These are phyloP conservation scores for Teratosphaeria destructans DNA, from an alignment of 2,329 filamentous ascomycete species.

Conservation along the genomic window DNA sequence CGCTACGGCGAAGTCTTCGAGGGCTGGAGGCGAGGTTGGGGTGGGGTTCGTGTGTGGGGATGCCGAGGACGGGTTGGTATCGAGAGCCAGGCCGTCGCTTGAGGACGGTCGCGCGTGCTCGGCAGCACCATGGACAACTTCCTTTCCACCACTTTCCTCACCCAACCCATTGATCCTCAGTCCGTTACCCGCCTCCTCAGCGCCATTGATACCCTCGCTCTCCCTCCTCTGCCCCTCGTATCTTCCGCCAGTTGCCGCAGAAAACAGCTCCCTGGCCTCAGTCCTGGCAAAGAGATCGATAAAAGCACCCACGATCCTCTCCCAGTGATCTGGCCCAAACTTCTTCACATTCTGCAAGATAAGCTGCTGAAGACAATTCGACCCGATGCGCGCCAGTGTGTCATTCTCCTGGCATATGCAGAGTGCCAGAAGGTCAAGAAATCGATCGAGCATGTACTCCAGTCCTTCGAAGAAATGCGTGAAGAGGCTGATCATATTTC, in stretches of 20 bases:
- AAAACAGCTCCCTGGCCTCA: constrained; percentile 91
- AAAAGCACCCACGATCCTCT: constrained; percentile 88
- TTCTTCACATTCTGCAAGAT: constrained; percentile 95
- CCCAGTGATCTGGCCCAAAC: constrained; percentile 79
- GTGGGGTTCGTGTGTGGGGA: constrained; percentile 2
- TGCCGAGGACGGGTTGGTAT: not conserved
- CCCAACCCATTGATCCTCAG: constrained; percentile 8
- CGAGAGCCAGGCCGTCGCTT: constrained; percentile 3
- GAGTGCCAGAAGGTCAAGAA: constrained; percentile 82
- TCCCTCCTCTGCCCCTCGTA: constrained; percentile 12
- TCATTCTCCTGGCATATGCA: constrained; percentile 99
- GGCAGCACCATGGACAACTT: constrained; percentile 32
- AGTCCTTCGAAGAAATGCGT: constrained; percentile 96
- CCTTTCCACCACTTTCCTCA: constrained; percentile 18
- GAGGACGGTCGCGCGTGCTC: constrained; percentile 5
- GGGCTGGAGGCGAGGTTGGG: constrained; percentile 24
- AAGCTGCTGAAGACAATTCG: constrained; percentile 92
- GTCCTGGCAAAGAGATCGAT: constrained; percentile 91
- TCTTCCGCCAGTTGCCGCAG: constrained; percentile 52
- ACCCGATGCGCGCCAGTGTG: constrained; percentile 93
- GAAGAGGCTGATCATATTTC: constrained; percentile 97
- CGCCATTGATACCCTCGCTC: constrained; percentile 2
- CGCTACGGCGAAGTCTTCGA: constrained; percentile 77
- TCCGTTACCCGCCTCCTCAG: constrained; percentile 7
- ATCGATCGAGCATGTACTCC: constrained; percentile 97